Base-by-base conservation (phyloP, 2,329 filamentous ascomycete genomes). In the Xylariales sp. region DNA sequence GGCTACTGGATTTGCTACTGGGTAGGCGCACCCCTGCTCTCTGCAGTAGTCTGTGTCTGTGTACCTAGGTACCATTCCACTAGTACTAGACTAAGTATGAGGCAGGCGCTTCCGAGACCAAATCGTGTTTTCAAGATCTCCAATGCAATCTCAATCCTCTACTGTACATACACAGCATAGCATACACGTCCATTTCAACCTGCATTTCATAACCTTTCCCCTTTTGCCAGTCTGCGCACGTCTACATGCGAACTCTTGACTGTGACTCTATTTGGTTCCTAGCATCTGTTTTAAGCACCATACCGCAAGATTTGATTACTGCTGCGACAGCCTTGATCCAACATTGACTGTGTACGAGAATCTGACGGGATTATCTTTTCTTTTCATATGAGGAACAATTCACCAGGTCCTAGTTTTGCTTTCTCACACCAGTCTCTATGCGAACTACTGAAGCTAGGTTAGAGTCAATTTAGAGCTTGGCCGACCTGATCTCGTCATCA, bases 131-230 rank as follows among this genome's bases (percentile, higher is more conserved):
- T 67, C 59, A 49, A 66, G 67, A 62, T 62, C 57, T 74, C 71
- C 72, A 75, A 75, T 76, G 64, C 67, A 69, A 64, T 67, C 74
- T 77, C 76, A 75, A 60, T 61, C 64, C 73, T 76, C 75, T 74
- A 71, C 71, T 45, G 39, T 67, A 56, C 34, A 58, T 58, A 61
- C 48, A 39, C 49, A 54, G 23, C 30, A 32, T 5, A 23, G 28
- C 16, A 41, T 28, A 55, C 41, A 65, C 63, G 39, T 23, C 52
- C 34, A 55, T 56, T 34, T 54, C 64, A 58, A 14, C 39, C 18
- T 53, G 23, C 57, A 48, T 62, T 58, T 62, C 32, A 5, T 52
- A 58, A 41, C 48, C n/a, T 32, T 52, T 45, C 23, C n/a, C n/a
- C 36, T 23, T 32, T 34, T 18, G 39, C 28, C 36, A 12, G 23